Evolutionary conservation across 345 rosid genomes (phyloP).

Genomic region (Alliaria petiolata): DNA sequence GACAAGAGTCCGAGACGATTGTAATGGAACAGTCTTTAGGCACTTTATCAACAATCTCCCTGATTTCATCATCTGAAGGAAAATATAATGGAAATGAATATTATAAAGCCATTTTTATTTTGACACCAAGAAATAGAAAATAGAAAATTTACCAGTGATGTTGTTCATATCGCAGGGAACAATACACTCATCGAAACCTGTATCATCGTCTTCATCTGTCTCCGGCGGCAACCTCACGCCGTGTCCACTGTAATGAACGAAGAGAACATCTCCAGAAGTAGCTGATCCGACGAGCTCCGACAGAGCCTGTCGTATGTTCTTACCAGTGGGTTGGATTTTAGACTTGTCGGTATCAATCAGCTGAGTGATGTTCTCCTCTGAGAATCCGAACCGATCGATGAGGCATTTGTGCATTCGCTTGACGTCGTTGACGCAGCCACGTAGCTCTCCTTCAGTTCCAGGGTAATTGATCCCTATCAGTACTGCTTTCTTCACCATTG

Average conservation of each 20-base stretch:
- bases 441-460: slow-evolving; percentile 51
- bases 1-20: slow-evolving; percentile 79
- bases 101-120: no score
- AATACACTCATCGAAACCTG: slow-evolving; percentile 84
- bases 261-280: slow-evolving; percentile 48
- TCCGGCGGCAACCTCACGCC: slow-evolving; percentile 86
- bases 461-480: background rate
- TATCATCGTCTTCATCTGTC: slow-evolving; percentile 88
- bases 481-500: slow-evolving; percentile 5
- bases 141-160: slow-evolving; percentile 56
- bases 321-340: slow-evolving; percentile 62
- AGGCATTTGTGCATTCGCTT: slow-evolving; percentile 49
- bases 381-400: slow-evolving; percentile 55
- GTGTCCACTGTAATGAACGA: slow-evolving; percentile 87
- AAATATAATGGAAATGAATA: no score
- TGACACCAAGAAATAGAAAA: no score
- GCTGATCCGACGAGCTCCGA: slow-evolving; percentile 50
- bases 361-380: slow-evolving; percentile 49
- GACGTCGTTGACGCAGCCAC: slow-evolving; percentile 86
- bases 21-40: slow-evolving; percentile 58
- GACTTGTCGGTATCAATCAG: slow-evolving; percentile 64
- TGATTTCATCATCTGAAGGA: slow-evolving; percentile 76
- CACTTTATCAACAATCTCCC: slow-evolving; percentile 63
- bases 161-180: slow-evolving; percentile 80
- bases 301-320: slow-evolving; percentile 56